Evolutionary conservation across 2,329 filamentous ascomycete genomes (phyloP), one percentile per base, ranked within the genome.

Genomic region (Monilinia fructicola): DNA sequence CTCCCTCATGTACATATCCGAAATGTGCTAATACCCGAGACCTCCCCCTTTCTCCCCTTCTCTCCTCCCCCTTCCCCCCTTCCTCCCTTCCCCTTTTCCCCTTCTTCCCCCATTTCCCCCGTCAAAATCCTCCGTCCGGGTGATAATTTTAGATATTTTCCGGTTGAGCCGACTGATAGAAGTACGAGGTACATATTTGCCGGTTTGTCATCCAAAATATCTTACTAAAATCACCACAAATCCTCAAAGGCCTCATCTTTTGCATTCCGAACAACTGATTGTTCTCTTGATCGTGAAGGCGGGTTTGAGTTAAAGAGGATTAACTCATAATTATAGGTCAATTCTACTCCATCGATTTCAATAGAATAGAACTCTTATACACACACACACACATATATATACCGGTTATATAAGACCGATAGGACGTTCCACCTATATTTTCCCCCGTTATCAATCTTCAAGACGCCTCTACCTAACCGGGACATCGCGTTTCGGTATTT

Each of bases 101-200:
- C 31, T 35, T 35, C 31, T 6, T 3, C 28, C 28, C 28, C 28
- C 28, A 3, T 31, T 31, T 14, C 40, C 40, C 26, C 14, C 21
- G 31, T 40, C 31, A 16, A 21, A 21, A 54, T n/a, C 2, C 31
- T 23, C 42, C 56, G 56, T 23, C 42, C 56, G 56, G 56, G 42
- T 60, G 56, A 60, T 23, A 11, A 35, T 23, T 31, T 12, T 16
- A 50, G 42, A 60, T 28, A 35, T 48, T 35, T 59, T 59, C 56
- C 56, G 42, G 21, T 38, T 48, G 56, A 50, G 23, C 56, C 56
- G 28, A 28, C 12, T 38, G 12, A 21, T 26, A 50, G 26, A 59
- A 14, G 21, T 21, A 5, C n/a, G 12, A 26, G n/a, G 11, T 52
- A 26, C 10, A 18, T 26, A 52, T 18, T 35, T 35, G 21, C 44